Percentiles rank a stretch among this genome's conserved stretches.
Evolutionary conservation across 192 early-diverging fungal species (phyloP).

Genomic region (Backusella morwellensis): DNA sequence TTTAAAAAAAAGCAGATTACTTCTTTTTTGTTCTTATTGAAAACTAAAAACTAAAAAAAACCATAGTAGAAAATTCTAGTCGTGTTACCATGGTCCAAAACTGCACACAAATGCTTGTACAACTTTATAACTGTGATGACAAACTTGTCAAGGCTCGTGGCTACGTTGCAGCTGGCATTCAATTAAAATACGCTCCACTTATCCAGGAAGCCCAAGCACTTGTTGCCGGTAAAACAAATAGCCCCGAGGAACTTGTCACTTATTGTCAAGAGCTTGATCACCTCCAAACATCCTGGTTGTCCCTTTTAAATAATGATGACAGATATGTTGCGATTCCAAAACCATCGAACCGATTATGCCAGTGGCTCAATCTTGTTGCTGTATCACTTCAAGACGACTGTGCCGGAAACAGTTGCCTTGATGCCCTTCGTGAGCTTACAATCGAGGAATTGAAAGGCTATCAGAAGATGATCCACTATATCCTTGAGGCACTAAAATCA

Average conservation of each 20-base stretch:
- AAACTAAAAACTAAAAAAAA: background rate
- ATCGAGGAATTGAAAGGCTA: background rate
- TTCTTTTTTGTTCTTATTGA: background rate
- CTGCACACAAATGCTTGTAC: slow-evolving; percentile 7
- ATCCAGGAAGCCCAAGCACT: background rate
- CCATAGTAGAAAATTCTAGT: background rate
- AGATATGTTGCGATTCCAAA: background rate
- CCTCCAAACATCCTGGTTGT: background rate
- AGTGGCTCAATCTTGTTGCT: background rate
- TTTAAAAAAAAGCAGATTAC: background rate
- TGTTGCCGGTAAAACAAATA: background rate
- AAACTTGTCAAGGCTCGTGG: background rate
- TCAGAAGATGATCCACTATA: background rate
- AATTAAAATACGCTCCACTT: slow-evolving; percentile 9
- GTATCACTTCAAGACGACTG: background rate
- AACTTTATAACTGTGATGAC: background rate
- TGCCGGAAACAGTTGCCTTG: background rate
- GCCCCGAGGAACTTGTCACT: background rate
- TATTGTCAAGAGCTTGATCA: background rate
- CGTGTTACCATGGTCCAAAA: slow-evolving; percentile 2
- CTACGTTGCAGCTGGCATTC: slow-evolving; percentile 8
- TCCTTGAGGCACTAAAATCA: background rate
- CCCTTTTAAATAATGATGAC: background rate
- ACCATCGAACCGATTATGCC: background rate
- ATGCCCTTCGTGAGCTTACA: background rate